These are phyloP conservation scores for Chimonanthus salicifolius DNA, from an alignment of 164 flowering plant species.

Conservation along the genomic window DNA sequence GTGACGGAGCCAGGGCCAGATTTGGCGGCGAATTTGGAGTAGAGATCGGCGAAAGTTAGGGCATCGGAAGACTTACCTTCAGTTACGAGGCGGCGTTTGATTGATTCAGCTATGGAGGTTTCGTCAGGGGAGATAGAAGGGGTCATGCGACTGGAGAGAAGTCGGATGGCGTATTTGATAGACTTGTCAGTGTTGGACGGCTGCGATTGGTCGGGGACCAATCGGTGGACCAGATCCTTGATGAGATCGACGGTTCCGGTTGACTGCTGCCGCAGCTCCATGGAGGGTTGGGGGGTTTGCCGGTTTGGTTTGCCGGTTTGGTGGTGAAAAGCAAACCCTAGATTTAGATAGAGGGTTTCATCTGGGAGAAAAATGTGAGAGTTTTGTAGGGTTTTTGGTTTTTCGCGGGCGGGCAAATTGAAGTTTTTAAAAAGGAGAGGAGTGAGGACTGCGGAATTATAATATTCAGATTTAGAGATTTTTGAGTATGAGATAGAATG, in stretches of 20 bases:
- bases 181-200: constrained; percentile 30
- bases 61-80: constrained; percentile 87
- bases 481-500: too few species aligned
- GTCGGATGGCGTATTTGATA: constrained; percentile 65
- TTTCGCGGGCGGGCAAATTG: neutral
- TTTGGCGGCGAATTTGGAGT: constrained; percentile 59
- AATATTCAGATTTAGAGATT: too few species aligned
- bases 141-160: constrained; percentile 75
- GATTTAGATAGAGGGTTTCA: constrained; percentile 2
- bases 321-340: neutral
- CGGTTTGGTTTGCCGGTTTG: neutral
- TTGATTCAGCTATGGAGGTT: constrained; percentile 79
- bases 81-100: constrained; percentile 80
- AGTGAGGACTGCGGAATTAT: too few species aligned
- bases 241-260: constrained; percentile 60
- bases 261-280: constrained; percentile 41
- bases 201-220: constrained; percentile 16
- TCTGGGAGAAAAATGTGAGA: constrained; percentile 6
- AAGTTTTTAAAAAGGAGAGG: neutral
- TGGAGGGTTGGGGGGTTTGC: constrained; percentile 5
- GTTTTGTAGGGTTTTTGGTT: neutral
- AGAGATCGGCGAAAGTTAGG: constrained; percentile 82
- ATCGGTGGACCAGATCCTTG: constrained; percentile 68
- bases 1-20: constrained; percentile 63
- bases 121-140: constrained; percentile 82